Conservation (phyloP, 2,329 filamentous ascomycete species). For the Bipolaris oryzae region DNA sequence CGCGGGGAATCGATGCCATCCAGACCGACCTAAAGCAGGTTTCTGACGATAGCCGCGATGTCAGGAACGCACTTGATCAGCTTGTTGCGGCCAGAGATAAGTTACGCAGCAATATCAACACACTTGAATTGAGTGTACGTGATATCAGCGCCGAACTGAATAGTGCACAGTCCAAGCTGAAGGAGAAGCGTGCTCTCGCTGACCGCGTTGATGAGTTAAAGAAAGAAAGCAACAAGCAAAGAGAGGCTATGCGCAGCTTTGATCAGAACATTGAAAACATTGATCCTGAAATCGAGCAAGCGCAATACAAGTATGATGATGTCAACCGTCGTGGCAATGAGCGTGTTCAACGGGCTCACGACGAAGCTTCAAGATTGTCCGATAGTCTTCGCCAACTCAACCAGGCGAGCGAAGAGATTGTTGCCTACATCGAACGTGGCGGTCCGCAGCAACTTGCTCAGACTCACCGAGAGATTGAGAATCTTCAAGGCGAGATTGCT, state of each 20-base stretch:
- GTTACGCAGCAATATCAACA: constrained; percentile 68
- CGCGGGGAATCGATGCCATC: constrained; percentile 80
- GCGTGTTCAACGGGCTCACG: constrained; percentile 73
- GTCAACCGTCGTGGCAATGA: constrained; percentile 71
- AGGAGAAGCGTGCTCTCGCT: constrained; percentile 76
- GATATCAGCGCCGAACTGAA: constrained; percentile 76
- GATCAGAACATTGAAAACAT: constrained; percentile 78
- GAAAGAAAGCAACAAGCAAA: constrained; percentile 70
- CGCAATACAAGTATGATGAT: constrained; percentile 78
- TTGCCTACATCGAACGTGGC: constrained; percentile 76
- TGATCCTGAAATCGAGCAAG: constrained; percentile 75
- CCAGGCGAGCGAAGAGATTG: constrained; percentile 76
- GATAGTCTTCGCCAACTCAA: constrained; percentile 79
- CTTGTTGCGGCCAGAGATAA: constrained; percentile 74
- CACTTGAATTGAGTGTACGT: constrained; percentile 76
- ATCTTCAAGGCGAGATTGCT: constrained; percentile 69
- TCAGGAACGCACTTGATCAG: constrained; percentile 69
- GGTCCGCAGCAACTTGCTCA: constrained; percentile 73
- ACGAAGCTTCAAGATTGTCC: constrained; percentile 72
- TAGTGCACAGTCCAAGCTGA: constrained; percentile 73
- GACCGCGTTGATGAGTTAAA: constrained; percentile 76
- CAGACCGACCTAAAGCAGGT: constrained; percentile 73
- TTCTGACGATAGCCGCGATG: constrained; percentile 68
- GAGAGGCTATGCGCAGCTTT: constrained; percentile 69
- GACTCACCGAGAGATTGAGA: constrained; percentile 71